These are phyloP conservation scores for Reutealis trisperma DNA, from an alignment of 345 rosid genomes.

Conservation along the genomic window DNA sequence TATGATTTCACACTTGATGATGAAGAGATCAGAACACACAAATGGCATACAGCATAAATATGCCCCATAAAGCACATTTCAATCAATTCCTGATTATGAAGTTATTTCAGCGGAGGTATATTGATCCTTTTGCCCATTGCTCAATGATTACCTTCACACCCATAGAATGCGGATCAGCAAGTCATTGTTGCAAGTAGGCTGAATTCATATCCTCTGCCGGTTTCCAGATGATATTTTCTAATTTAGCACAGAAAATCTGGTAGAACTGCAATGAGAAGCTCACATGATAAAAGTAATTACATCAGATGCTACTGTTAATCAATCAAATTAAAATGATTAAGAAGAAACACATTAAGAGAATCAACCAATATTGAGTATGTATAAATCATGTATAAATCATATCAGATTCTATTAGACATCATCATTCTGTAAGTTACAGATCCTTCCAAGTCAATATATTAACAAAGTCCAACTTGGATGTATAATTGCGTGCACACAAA, in stretches of 20 bases:
- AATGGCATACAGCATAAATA: background rate
- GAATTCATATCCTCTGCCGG: slow-evolving; percentile 52
- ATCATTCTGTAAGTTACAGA: no score
- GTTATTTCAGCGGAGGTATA: background rate
- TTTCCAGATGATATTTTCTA: slow-evolving; percentile 77
- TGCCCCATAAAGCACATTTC: background rate
- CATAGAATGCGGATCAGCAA: slow-evolving; percentile 40
- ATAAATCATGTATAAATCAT: background rate
- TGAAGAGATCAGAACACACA: background rate
- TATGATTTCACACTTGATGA: background rate
- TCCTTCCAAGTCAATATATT: background rate
- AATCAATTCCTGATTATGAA: background rate
- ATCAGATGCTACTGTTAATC: background rate
- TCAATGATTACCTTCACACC: slow-evolving; percentile 35
- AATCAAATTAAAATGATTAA: no score
- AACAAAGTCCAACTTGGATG: background rate
- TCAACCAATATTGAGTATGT: no score
- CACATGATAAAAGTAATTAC: background rate
- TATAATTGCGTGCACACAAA: background rate
- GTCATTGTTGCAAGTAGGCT: slow-evolving; percentile 46
- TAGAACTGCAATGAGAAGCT: slow-evolving; percentile 56
- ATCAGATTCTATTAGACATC: background rate
- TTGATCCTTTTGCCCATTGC: background rate
- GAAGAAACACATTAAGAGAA: no score
- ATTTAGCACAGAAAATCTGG: slow-evolving; percentile 69